A percentile compares a stretch with the other conserved stretches of the same genome.
phyloP scores from a whole-genome alignment of 441 rosid genomes.

The Mallotus japonicus region DNA sequence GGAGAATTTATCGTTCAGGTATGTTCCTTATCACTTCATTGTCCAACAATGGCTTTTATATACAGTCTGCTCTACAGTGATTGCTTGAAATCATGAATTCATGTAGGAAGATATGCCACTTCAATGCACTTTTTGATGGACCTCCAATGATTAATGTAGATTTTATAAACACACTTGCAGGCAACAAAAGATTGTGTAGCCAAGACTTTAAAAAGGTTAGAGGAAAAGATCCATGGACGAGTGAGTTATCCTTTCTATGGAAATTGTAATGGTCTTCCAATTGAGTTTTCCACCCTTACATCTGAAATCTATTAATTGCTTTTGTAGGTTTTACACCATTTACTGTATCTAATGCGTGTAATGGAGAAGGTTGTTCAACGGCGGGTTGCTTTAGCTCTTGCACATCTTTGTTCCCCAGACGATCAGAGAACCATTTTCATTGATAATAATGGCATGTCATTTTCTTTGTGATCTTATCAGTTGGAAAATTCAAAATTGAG shows the following conservation, averaged over 20 bases:
- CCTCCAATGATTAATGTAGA: conserved; percentile 15
- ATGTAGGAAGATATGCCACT: neutral
- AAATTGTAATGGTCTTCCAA: neutral
- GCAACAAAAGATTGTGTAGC: conserved; percentile 98
- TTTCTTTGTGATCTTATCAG: neutral
- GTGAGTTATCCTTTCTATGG: conserved; percentile 43
- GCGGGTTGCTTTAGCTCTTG: conserved; percentile 88
- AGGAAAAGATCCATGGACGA: conserved; percentile 94
- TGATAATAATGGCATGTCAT: conserved; percentile 65
- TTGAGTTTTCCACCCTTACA: conserved; percentile 21
- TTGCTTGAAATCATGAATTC: conserved; percentile 13
- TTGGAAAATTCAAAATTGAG: neutral
- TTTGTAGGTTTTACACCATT: conserved; percentile 80
- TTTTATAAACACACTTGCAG: conserved; percentile 39
- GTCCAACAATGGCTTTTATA: too few relatives aligned
- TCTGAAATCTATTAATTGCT: conserved; percentile 21
- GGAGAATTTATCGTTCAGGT: conserved; percentile 99
- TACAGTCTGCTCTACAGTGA: neutral
- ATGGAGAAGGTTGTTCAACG: conserved; percentile 83
- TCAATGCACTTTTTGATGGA: conserved; percentile 10
- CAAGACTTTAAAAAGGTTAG: conserved; percentile 91
- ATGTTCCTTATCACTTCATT: conserved; percentile 23
- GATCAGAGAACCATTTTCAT: conserved; percentile 87
- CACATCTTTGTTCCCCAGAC: conserved; percentile 90
- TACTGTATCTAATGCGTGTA: conserved; percentile 81